Base-by-base conservation (phyloP, 2,329 filamentous ascomycete genomes). In the Capronia coronata region DNA sequence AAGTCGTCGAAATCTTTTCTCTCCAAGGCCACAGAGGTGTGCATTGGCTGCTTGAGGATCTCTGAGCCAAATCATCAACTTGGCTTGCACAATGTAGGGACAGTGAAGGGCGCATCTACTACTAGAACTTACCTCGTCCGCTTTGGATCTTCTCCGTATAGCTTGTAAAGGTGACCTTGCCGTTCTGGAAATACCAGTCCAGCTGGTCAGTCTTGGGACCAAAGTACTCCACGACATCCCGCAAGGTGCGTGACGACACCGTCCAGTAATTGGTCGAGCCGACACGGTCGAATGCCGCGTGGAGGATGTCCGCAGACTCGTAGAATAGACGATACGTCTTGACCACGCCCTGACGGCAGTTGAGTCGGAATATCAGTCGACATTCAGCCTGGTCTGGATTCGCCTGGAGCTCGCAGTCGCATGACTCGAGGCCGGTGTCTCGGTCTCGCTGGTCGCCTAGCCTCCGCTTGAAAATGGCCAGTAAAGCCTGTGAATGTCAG, bases 291-390 rank as follows among this genome's bases (percentile, higher is more conserved):
- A 84, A 84, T 0, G 82, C 68, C 1, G 80, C 80, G 63, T 83
- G 79, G 66, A 82, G 78, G 32, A 81, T 72, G 48, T 80, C 74
- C 8, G 74, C 73, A 13, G 78, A 70, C 62, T 84, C 80, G 58
- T 83, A 84, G 0, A 76, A 82, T 49, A 84, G 67, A 54, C 76
- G 79, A 63, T 82, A 83, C 2, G 77, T 82, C 63, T 82, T 83
- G 25, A 80, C 77, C 40, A 83, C 77, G 3, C 80, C 77, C 57
- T 81, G 76, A 46, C 75, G 78, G 65, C 78, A 82, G 13, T 80
- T 70, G 73, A 83, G 79, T 59, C 75, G 76, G 35, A 83, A 71
- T 25, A 80, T 72, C 43, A 84, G 69, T 21, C 80, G 74, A 60
- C 80, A 83, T 65, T 82, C 75, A 14, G 75, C 68, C 58, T 77